These are phyloP conservation scores for Yamadazyma blattariae DNA, from an alignment of 1,139 yeast species.

Conservation along the genomic window DNA sequence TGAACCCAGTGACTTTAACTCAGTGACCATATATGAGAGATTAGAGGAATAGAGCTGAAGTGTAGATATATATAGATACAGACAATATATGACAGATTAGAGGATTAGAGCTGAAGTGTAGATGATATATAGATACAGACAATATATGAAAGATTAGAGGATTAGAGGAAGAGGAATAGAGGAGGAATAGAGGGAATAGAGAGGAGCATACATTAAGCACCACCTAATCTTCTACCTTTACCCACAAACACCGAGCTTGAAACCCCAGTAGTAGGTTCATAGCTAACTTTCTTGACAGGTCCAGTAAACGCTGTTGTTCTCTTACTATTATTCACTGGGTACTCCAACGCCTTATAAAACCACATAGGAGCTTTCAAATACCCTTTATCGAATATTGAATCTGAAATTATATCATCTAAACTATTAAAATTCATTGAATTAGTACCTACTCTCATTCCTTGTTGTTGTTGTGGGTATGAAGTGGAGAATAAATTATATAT, in stretches of 20 bases:
- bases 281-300: background rate
- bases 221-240: conserved; percentile 35
- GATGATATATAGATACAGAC: too few relatives aligned
- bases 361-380: conserved; percentile 42
- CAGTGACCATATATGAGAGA: too few relatives aligned
- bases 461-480: conserved; percentile 25
- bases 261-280: conserved; percentile 16
- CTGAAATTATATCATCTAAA: conserved; percentile 22
- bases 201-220: background rate
- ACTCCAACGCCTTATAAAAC: conserved; percentile 30
- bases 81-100: too few relatives aligned
- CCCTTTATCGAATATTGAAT: conserved; percentile 41
- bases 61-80: too few relatives aligned
- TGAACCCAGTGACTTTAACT: too few relatives aligned
- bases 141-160: too few relatives aligned
- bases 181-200: background rate
- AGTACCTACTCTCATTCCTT: conserved; percentile 28
- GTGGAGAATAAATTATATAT: conserved; percentile 43
- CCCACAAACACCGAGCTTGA: conserved; percentile 26
- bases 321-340: conserved; percentile 26
- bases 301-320: conserved; percentile 30
- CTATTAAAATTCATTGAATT: conserved; percentile 1
- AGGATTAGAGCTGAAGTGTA: too few relatives aligned
- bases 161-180: background rate
- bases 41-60: too few relatives aligned